Evolutionary conservation across 495 filamentous ascomycete species (phyloP).

Genomic region (Hypoxylon lienhwacheense): DNA sequence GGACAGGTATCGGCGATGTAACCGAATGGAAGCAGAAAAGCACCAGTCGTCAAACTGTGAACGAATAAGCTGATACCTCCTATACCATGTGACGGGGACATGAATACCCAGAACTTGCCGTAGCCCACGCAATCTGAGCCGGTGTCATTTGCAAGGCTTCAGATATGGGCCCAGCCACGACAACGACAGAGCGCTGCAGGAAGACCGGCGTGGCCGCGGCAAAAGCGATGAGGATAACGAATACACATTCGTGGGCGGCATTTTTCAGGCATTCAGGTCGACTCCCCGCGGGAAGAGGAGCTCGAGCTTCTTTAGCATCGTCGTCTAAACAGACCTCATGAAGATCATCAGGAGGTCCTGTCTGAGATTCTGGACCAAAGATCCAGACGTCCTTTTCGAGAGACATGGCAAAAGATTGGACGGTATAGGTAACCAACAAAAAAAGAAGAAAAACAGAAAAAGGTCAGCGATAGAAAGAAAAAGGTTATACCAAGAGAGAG

Average conservation of each 20-base stretch:
- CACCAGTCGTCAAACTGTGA: conserved; percentile 54
- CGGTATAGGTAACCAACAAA: conserved; percentile 10
- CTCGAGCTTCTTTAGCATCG: conserved; percentile 22
- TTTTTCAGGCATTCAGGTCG: conserved; percentile 61
- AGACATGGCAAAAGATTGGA: conserved; percentile 22
- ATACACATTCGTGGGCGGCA: conserved; percentile 60
- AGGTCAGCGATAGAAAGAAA: conserved; percentile 21
- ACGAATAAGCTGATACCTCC: not conserved
- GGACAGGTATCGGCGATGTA: conserved; percentile 56
- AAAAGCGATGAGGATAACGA: conserved; percentile 64
- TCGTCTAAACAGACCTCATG: conserved; percentile 39
- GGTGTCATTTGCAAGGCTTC: conserved; percentile 61
- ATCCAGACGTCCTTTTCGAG: conserved; percentile 29
- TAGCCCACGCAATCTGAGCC: conserved; percentile 65
- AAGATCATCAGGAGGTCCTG: conserved; percentile 29
- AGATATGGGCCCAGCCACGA: conserved; percentile 62
- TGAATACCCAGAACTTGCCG: conserved; percentile 57
- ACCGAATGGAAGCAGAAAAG: conserved; percentile 64
- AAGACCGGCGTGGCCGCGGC: conserved; percentile 65
- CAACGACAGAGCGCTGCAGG: conserved; percentile 56
- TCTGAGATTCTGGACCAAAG: conserved; percentile 18
- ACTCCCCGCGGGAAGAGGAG: conserved; percentile 20
- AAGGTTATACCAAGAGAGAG: conserved; percentile 29
- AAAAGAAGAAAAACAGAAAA: too few species aligned
- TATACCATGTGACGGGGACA: not conserved